Percentiles rank a stretch among this genome's conserved stretches.
These are phyloP conservation scores for Lithospermum erythrorhizon DNA, from an alignment of 257 asterid genomes.

Conservation along the genomic window DNA sequence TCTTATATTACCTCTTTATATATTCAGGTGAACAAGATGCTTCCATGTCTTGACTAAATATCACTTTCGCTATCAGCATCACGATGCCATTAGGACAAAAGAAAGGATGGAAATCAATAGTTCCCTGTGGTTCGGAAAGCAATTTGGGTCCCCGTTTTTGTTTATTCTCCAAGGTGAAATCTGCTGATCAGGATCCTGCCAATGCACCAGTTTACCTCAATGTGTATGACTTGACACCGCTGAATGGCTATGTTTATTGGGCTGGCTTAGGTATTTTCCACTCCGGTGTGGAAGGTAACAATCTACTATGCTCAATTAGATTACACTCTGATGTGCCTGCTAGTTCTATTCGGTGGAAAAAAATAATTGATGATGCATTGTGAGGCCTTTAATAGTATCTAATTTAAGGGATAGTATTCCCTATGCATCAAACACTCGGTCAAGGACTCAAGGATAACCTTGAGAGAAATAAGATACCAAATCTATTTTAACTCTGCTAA, in stretches of 20 bases:
- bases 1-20: constrained; percentile 6
- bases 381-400: not conserved
- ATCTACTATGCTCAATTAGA: not conserved
- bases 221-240: constrained; percentile 82
- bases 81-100: constrained; percentile 56
- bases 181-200: constrained; percentile 44
- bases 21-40: constrained; percentile 34
- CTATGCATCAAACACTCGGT: too few species aligned
- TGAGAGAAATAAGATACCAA: too few species aligned
- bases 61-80: constrained; percentile 17
- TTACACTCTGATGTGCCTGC: not conserved
- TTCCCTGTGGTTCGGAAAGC: constrained; percentile 46
- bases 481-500: too few species aligned
- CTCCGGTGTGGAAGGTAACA: constrained; percentile 86
- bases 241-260: constrained; percentile 87
- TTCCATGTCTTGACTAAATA: constrained; percentile 23
- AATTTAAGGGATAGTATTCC: too few species aligned
- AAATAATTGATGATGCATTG: not conserved
- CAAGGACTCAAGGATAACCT: too few species aligned
- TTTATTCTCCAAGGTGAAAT: constrained; percentile 71
- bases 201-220: constrained; percentile 68
- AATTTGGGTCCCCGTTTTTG: constrained; percentile 62
- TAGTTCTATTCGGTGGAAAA: not conserved
- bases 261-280: constrained; percentile 95
- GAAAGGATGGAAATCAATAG: constrained; percentile 69